Conservation (phyloP, 495 filamentous ascomycete genomes). For the Tirmania nivea region DNA sequence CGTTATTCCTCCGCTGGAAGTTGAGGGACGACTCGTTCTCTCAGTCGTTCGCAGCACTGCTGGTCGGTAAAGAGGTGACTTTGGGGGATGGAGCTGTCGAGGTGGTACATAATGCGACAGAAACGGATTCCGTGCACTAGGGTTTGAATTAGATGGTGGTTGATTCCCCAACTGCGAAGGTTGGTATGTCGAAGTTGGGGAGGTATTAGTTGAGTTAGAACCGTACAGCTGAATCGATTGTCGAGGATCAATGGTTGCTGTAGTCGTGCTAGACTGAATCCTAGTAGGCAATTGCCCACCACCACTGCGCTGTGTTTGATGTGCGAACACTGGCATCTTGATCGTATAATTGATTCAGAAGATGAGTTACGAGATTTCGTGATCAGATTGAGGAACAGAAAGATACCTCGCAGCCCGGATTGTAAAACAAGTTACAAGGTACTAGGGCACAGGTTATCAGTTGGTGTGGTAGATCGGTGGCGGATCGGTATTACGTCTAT, state of each 20-base stretch:
- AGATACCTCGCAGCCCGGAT: too few relatives aligned
- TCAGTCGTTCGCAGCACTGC: conserved; percentile 47
- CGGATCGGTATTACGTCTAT: too few relatives aligned
- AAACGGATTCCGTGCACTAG: conserved; percentile 10
- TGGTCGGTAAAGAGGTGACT: conserved; percentile 45
- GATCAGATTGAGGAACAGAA: too few relatives aligned
- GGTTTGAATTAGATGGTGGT: background rate
- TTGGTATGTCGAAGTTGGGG: conserved; percentile 31
- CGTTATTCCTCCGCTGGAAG: background rate
- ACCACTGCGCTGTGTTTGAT: background rate
- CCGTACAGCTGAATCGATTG: conserved; percentile 5
- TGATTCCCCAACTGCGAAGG: conserved; percentile 1
- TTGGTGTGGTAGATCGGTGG: too few relatives aligned
- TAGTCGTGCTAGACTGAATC: background rate
- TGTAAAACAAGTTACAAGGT: too few relatives aligned
- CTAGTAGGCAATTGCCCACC: background rate
- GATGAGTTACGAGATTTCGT: too few relatives aligned
- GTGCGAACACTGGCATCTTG: too few relatives aligned
- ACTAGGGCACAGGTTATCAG: too few relatives aligned
- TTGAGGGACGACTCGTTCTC: conserved; percentile 29
- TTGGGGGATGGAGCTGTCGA: conserved; percentile 39
- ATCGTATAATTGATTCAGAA: too few relatives aligned
- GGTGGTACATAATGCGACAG: conserved; percentile 26
- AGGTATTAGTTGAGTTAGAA: conserved; percentile 29
- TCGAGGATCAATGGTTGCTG: background rate